Conservation (phyloP, 192 early-diverging fungal species). For the Linnemannia elongata region DNA sequence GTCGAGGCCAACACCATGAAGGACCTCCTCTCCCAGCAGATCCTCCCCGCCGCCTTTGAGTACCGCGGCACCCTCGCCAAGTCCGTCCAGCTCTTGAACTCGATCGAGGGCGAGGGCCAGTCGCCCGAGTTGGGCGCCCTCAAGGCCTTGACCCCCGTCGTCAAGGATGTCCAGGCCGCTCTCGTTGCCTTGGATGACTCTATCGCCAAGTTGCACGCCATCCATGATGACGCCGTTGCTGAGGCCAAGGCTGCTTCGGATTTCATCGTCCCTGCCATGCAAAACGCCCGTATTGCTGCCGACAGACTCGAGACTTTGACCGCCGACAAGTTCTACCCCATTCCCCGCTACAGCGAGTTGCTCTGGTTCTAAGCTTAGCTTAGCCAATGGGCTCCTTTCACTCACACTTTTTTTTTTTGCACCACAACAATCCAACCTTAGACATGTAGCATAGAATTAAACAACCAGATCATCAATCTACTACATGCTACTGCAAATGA, state of each 20-base stretch:
- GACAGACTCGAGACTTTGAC: conserved; percentile 87
- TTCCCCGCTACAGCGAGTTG: conserved; percentile 97
- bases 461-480: neutral
- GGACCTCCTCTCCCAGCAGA: conserved; percentile 83
- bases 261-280: conserved; percentile 78
- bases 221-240: conserved; percentile 68
- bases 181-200: conserved; percentile 68
- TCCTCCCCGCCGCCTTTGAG: conserved; percentile 89
- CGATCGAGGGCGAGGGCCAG: conserved; percentile 58
- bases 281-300: conserved; percentile 73
- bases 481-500: neutral
- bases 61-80: conserved; percentile 93
- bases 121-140: conserved; percentile 82
- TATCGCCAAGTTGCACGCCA: conserved; percentile 69
- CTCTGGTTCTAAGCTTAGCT: conserved; percentile 59
- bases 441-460: conserved; percentile 5
- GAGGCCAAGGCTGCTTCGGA: conserved; percentile 76
- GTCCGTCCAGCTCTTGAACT: conserved; percentile 80
- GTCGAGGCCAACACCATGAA: conserved; percentile 94
- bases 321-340: conserved; percentile 95
- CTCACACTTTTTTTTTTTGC: neutral
- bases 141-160: conserved; percentile 73
- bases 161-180: conserved; percentile 68
- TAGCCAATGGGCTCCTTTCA: no score
- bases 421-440: neutral